Evolutionary conservation across 805 yeast species (phyloP), one percentile per base, ranked within the genome.

Genomic region (Candida quercuum): DNA sequence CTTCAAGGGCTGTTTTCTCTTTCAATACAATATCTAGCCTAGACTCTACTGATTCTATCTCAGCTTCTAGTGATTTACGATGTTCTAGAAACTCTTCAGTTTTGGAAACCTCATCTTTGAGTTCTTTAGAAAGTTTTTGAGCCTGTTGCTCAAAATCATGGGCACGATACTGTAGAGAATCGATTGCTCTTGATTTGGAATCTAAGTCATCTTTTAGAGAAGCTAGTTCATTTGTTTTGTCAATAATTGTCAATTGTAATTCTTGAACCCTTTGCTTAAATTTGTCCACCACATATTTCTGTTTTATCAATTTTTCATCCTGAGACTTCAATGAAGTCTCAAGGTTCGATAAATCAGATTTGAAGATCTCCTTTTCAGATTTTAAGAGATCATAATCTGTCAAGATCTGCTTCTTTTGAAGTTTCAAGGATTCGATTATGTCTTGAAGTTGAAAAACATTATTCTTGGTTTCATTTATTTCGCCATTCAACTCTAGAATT

Each of bases 201-300:
- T 32, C 39, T 28, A 52, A 21, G 11, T 43, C 46, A 1, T 32
- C 28, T 8, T 38, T 37, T 6, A 51, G n/a, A 6, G 16, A 4
- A 6, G 9, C 11, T 4, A 13, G 13, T 13, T 28, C 18, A 12
- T 9, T 14, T 18, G 15, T 20, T 18, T 29, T 18, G 6, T 29
- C 24, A 7, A 4, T 13, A 15, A 29, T 29, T 12, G 22, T 35
- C 6, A 6, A 4, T 29, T 42, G 37, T 32, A 49, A 14, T 13
- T 47, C 47, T 6, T 27, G 33, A 14, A 52, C 45, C 11, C 46
- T 46, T 12, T 43, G 45, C 31, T 49, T 51, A 32, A 52, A 54
- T 17, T 49, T 47, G 1, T 38, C 33, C 20, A 53, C 41, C 3
- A 41, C 45, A 30, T 37, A 25, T 33, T 46, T 44, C 10, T 45